Percentiles rank a stretch among this genome's conserved stretches.
These are phyloP conservation scores for Fusarium nanum DNA, from an alignment of 2,329 filamentous ascomycete genomes.

Conservation along the genomic window DNA sequence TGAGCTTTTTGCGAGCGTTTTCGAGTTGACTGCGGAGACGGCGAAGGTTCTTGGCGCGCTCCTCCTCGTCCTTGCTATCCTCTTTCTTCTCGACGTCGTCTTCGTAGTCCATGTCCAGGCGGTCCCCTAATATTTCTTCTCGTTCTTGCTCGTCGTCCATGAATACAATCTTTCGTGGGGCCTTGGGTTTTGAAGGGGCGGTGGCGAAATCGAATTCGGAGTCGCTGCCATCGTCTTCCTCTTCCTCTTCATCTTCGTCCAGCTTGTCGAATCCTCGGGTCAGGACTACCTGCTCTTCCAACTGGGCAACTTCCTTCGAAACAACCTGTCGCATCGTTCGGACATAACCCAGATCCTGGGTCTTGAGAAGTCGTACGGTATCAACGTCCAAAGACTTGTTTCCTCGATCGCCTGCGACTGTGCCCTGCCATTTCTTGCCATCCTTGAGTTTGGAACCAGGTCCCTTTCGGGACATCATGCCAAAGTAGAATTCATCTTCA, in stretches of 20 bases:
- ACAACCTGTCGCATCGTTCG: conserved; percentile 71
- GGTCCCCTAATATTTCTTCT: conserved; percentile 47
- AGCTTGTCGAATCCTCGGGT: conserved; percentile 53
- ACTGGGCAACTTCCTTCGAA: conserved; percentile 65
- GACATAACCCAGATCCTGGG: conserved; percentile 74
- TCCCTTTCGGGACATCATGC: conserved; percentile 73
- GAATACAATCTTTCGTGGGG: conserved; percentile 65
- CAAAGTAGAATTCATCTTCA: conserved; percentile 79
- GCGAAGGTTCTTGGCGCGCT: conserved; percentile 57
- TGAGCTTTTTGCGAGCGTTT: conserved; percentile 65
- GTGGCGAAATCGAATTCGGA: conserved; percentile 50
- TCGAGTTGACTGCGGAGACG: conserved; percentile 63
- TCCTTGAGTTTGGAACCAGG: conserved; percentile 62
- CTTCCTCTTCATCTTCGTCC: conserved; percentile 52
- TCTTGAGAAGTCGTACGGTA: conserved; percentile 72
- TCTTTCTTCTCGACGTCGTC: conserved; percentile 48
- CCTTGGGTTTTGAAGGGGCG: conserved; percentile 47
- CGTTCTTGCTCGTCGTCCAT: conserved; percentile 56
- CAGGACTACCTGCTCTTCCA: conserved; percentile 67
- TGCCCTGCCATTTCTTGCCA: conserved; percentile 66
- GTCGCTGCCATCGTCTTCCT: conserved; percentile 47
- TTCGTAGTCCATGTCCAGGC: conserved; percentile 50
- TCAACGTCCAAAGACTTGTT: conserved; percentile 67
- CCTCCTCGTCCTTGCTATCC: conserved; percentile 40
- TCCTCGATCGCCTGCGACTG: conserved; percentile 67